Evolutionary conservation across 139 green algal genomes (phyloP), one percentile per base, ranked within the genome.

Genomic region (Chlorella ohadii): DNA sequence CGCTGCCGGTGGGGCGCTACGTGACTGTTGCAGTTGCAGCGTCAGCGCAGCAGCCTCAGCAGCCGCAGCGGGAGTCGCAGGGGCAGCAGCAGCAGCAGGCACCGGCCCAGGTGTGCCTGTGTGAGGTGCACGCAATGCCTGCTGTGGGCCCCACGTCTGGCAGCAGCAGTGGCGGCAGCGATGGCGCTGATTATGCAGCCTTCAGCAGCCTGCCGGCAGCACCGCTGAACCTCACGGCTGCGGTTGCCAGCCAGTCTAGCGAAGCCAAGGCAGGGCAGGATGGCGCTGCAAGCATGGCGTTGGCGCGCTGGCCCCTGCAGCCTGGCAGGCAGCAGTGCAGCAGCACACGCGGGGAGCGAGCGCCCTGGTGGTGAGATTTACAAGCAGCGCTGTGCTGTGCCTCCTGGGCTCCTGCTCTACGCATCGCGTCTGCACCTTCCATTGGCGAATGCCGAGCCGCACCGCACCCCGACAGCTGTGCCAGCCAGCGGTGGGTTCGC

Each of bases 101-200:
- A 55, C 55, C 56, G 55, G 31, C 28, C 15, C 68, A 61, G 67
- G 0, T 73, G 72, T 86, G 81, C 72, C 68, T 86, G 20, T 86
- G 81, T 41, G 68, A 86, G 65, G 67, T 86, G 28, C 65, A 76
- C 51, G n/a, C 81, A 9, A 31, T 86, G 74, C 74, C 74, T 9
- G 44, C 44, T 12, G 47, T 47, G 19, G 15, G 51, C 51, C 51
- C 51, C 6, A 17, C 36, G 20, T 19, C 68, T 11, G 13, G 71
- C 68, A 65, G 41, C 39, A 17, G 55, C 70, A 36, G 47, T 12
- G 81, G 44, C n/a, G 39, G 66, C 33, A 68, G 20, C 22, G 76
- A 1, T 23, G 1, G 3, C 15, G 23, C 3, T 39, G 75, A 19
- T 44, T 23, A 4, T 33, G 27, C 12, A 2, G 12, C 15, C 2